Evolutionary conservation across 352 stramenopile species (phyloP), one percentile per base, ranked within the genome.

Genomic region (Pythium dissimile): DNA sequence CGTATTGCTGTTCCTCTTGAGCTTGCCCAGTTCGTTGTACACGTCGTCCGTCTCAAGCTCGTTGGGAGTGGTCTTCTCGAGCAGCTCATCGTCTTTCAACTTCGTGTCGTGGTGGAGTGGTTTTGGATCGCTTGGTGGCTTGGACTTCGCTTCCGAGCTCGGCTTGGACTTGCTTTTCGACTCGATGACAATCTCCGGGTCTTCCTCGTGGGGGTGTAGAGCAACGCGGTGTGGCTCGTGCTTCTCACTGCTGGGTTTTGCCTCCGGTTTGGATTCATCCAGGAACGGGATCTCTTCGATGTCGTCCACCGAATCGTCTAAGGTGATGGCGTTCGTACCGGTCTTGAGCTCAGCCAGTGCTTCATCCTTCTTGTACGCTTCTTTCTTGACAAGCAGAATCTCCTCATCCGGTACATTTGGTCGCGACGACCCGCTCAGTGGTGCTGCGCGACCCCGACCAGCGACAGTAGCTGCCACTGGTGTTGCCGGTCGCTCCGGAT

Each of bases 211-310:
- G 13, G 50, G 49, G 15, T 62, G 54, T 0, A 55, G 58, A 10
- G 20, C 58, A 27, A 61, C 35, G 15, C 32, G 12, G 15, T 31
- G 20, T 1, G 28, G 13, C 9, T 54, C 39, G 11, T 49, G 27
- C 24, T 61, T 56, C 4, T 53, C 43, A 12, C 8, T 38, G 5
- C 27, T 10, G 8, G 41, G 20, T 54, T 88, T 87, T 0, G 71
- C 37, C 13, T 86, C 66, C 7, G 72, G 47, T 30, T 82, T 80
- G 1, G 61, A 48, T 21, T 88, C 75, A 34, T 90, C 78, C 1
- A 92, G 46, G 57, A 90, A 90, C 2, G 80, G 80, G 20, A 92
- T 90, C 34, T 92, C 82, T 47, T 92, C 82, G 2, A 92, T 72
- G 23, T 90, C 82, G 12, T 92, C 82, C n/a, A 85, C 74, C n/a